These are phyloP conservation scores for Coemansia sp. DNA, from an alignment of 192 early-diverging fungal species.

Conservation along the genomic window DNA sequence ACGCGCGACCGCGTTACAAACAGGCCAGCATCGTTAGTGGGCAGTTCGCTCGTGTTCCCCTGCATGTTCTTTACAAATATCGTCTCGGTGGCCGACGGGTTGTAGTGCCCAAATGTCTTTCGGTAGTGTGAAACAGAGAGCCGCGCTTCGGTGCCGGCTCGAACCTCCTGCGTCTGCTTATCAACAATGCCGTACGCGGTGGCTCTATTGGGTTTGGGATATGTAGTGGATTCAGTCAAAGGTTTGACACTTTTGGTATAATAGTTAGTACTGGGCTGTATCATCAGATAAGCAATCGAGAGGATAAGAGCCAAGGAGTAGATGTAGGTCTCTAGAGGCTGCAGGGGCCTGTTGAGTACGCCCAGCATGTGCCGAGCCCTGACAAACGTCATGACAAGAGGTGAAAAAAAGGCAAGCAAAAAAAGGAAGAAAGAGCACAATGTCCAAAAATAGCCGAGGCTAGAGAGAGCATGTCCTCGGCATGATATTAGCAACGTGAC, in stretches of 20 bases:
- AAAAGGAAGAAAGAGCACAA: not conserved
- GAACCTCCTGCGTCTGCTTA: slow-evolving; percentile 6
- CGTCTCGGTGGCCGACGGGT: not conserved
- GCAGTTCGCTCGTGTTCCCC: slow-evolving; percentile 25
- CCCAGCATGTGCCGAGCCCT: slow-evolving; percentile 14
- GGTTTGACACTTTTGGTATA: slow-evolving; percentile 9
- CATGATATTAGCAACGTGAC: not conserved
- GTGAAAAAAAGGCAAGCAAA: slow-evolving; percentile 2
- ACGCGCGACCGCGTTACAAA: slow-evolving; percentile 66
- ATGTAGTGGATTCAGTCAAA: slow-evolving; percentile 1
- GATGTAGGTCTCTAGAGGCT: slow-evolving; percentile 15
- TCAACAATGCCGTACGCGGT: slow-evolving; percentile 11
- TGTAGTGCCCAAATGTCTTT: slow-evolving; percentile 28
- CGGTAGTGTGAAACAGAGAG: slow-evolving; percentile 13
- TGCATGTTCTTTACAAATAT: slow-evolving; percentile 26
- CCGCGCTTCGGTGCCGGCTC: slow-evolving; percentile 1
- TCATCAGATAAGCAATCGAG: slow-evolving; percentile 16
- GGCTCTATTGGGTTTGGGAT: not conserved
- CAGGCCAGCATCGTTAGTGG: slow-evolving; percentile 37
- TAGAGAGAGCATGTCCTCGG: not conserved
- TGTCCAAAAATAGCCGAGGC: not conserved
- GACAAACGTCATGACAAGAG: slow-evolving; percentile 16
- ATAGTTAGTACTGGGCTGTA: slow-evolving; percentile 6
- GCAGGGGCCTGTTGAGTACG: slow-evolving; percentile 16
- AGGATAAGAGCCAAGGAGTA: slow-evolving; percentile 18